These are phyloP conservation scores for Zygoascus biomembranicola DNA, from an alignment of 805 yeast genomes.

Conservation along the genomic window DNA sequence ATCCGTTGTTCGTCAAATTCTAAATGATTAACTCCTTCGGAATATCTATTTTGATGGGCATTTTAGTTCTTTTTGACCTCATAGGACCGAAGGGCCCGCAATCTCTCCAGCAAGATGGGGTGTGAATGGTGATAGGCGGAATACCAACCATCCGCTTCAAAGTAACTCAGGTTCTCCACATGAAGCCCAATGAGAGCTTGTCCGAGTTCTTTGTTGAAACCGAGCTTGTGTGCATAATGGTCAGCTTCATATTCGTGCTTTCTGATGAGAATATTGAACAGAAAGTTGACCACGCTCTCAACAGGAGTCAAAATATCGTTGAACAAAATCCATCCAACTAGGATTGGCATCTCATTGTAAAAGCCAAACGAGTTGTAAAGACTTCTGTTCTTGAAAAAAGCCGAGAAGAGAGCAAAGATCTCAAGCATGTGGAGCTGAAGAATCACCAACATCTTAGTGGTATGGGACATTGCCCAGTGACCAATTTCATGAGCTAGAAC, in stretches of 20 bases:
- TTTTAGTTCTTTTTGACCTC: constrained; percentile 8
- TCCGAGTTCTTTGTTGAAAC: constrained; percentile 60
- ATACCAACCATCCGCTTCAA: constrained; percentile 84
- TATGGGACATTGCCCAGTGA: constrained; percentile 91
- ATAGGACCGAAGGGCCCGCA: constrained; percentile 49
- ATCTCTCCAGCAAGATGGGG: constrained; percentile 86
- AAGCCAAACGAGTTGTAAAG: constrained; percentile 78
- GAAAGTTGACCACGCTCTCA: constrained; percentile 58
- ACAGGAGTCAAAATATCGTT: constrained; percentile 72
- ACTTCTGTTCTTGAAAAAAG: constrained; percentile 70
- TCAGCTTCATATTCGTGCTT: constrained; percentile 93
- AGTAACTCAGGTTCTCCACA: constrained; percentile 73
- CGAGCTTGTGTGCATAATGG: constrained; percentile 67
- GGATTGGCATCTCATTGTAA: constrained; percentile 51
- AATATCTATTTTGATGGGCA: no score
- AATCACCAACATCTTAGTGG: constrained; percentile 62
- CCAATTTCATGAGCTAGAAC: constrained; percentile 98
- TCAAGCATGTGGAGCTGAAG: constrained; percentile 57
- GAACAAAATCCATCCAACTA: constrained; percentile 77
- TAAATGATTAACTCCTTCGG: no score
- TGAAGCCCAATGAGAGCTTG: constrained; percentile 67
- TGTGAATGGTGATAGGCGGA: constrained; percentile 86
- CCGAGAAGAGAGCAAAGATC: constrained; percentile 66
- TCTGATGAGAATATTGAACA: constrained; percentile 66
- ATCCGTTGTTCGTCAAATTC: no score